phyloP scores from a whole-genome alignment of 176 grass and related monocot species.

The Paspalum vaginatum region DNA sequence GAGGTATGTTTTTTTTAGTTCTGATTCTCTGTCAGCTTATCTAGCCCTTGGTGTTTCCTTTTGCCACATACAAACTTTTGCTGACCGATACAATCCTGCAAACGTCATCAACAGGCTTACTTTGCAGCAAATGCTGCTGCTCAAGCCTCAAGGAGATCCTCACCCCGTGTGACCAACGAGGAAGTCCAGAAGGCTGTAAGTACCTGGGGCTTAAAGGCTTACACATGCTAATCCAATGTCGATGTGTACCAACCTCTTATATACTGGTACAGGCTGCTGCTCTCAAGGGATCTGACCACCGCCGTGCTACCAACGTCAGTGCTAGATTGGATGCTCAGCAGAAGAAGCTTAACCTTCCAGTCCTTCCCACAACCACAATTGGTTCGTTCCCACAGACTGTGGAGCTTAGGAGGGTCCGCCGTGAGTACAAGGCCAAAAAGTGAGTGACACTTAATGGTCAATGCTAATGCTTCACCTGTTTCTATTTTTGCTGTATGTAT shows the following conservation, averaged over 20 bases:
- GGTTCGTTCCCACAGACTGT: conserved; percentile 88
- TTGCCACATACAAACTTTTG: not conserved
- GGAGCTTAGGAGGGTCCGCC: conserved; percentile 86
- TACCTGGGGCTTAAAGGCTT: conserved; percentile 27
- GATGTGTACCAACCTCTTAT: not conserved
- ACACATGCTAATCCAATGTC: conserved; percentile 13
- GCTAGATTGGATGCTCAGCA: conserved; percentile 78
- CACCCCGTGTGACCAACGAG: conserved; percentile 89
- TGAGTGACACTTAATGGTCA: conserved; percentile 33
- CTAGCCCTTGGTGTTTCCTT: not conserved
- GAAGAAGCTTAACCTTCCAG: conserved; percentile 89
- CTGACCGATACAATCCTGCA: not conserved
- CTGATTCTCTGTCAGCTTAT: not conserved
- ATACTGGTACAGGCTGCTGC: conserved; percentile 67
- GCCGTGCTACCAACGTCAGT: conserved; percentile 69
- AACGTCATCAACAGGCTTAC: conserved; percentile 60
- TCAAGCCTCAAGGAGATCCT: conserved; percentile 85
- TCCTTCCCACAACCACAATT: conserved; percentile 88
- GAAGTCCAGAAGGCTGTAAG: conserved; percentile 90
- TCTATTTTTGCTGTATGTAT: conserved; percentile 14
- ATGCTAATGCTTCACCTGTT: not conserved
- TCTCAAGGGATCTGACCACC: conserved; percentile 82
- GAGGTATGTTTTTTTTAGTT: conserved; percentile 56
- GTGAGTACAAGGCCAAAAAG: conserved; percentile 97
- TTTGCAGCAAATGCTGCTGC: conserved; percentile 88